A percentile compares a stretch with the other conserved stretches of the same genome.
These are phyloP conservation scores for Xylaria telfairii DNA, from an alignment of 495 filamentous ascomycete species.

Conservation along the genomic window DNA sequence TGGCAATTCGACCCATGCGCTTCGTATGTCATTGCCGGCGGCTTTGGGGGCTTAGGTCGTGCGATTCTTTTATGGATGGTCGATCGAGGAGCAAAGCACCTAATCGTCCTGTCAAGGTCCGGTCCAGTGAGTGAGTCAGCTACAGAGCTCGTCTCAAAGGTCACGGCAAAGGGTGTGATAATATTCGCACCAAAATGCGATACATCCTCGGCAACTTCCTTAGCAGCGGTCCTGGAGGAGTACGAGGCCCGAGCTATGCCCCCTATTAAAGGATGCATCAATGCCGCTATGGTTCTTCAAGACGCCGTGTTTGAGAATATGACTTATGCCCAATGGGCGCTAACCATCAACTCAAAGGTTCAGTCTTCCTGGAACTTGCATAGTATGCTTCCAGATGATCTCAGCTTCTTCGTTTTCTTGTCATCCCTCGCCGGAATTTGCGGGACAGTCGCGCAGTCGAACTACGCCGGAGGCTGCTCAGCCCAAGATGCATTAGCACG, in stretches of 20 bases:
- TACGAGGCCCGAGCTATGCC: constrained; percentile 43
- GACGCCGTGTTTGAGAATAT: constrained; percentile 58
- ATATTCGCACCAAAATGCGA: constrained; percentile 48
- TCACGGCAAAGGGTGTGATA: constrained; percentile 34
- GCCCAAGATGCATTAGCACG: constrained; percentile 58
- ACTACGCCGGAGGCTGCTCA: constrained; percentile 65
- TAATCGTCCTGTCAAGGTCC: constrained; percentile 61
- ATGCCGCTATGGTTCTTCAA: constrained; percentile 58
- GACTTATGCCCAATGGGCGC: constrained; percentile 47
- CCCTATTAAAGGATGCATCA: constrained; percentile 59
- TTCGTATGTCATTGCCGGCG: constrained; percentile 62
- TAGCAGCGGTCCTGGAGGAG: constrained; percentile 30
- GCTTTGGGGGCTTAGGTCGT: constrained; percentile 63
- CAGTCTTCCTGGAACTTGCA: constrained; percentile 56
- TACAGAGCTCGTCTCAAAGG: constrained; percentile 31
- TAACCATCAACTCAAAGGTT: constrained; percentile 52
- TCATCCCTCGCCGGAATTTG: constrained; percentile 60
- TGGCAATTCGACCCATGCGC: constrained; percentile 43
- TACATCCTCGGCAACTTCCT: constrained; percentile 33
- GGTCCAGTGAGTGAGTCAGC: constrained; percentile 37
- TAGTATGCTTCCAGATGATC: constrained; percentile 37
- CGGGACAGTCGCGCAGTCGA: constrained; percentile 59
- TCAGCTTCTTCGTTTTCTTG: constrained; percentile 66
- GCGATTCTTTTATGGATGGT: constrained; percentile 60
- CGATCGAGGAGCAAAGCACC: constrained; percentile 56